Evolutionary conservation across 2,329 filamentous ascomycete genomes (phyloP).

Genomic region (Cordyceps pruinosa): DNA sequence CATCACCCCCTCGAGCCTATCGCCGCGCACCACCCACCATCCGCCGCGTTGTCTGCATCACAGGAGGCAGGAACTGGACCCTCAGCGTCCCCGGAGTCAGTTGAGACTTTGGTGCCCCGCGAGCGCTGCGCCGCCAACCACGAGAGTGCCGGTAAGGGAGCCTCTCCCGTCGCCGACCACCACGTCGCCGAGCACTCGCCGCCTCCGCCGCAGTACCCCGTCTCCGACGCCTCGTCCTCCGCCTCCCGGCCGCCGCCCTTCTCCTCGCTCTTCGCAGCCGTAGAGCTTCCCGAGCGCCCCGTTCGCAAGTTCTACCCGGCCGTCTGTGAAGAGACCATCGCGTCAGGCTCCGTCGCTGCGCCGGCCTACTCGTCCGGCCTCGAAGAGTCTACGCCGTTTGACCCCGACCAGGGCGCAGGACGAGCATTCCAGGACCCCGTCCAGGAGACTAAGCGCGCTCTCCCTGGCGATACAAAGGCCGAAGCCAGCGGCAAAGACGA

Average conservation of each 20-base stretch:
- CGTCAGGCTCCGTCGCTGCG: conserved; percentile 37
- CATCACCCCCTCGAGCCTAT: neutral
- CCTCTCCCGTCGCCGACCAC: conserved; percentile 17
- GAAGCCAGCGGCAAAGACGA: conserved; percentile 67
- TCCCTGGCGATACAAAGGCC: conserved; percentile 75
- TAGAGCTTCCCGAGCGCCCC: conserved; percentile 30
- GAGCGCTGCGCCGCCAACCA: conserved; percentile 15
- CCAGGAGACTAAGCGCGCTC: conserved; percentile 75
- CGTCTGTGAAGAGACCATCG: conserved; percentile 22
- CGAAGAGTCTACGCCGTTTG: conserved; percentile 31
- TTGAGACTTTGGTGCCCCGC: conserved; percentile 24
- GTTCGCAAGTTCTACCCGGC: conserved; percentile 23
- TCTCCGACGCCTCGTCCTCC: conserved; percentile 46
- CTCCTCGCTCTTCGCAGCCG: conserved; percentile 49
- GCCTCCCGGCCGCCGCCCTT: conserved; percentile 52
- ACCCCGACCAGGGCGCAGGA: conserved; percentile 28
- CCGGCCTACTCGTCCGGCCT: conserved; percentile 46
- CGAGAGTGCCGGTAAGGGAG: conserved; percentile 18
- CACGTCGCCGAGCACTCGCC: conserved; percentile 37
- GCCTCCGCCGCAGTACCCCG: conserved; percentile 51
- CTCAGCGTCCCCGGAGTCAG: conserved; percentile 29
- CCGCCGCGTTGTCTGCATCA: conserved; percentile 33
- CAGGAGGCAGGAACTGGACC: conserved; percentile 28
- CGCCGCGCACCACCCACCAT: conserved; percentile 15
- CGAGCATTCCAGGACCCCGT: conserved; percentile 43